Conservation (phyloP, 306 rosid genomes). For the Myrica gale region DNA sequence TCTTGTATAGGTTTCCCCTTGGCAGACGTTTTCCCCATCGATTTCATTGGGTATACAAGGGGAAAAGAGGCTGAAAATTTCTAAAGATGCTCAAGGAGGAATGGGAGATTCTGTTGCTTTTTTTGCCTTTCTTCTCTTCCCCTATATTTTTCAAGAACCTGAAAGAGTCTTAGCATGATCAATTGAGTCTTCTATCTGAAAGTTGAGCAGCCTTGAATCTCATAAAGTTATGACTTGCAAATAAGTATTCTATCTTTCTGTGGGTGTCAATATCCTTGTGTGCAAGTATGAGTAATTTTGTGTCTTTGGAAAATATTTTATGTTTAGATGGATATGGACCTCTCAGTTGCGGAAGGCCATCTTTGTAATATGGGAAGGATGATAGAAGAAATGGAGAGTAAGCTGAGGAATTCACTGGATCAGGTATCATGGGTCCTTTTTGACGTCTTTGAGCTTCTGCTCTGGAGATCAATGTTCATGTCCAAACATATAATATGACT, state of each 20-base stretch:
- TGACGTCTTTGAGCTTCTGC: background rate
- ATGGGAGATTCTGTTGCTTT: background rate
- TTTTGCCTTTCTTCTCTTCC: background rate
- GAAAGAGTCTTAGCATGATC: background rate
- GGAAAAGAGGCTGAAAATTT: background rate
- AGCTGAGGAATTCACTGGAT: constrained; percentile 92
- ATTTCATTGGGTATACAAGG: background rate
- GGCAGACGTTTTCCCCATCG: background rate
- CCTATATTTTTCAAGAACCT: background rate
- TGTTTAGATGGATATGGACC: constrained; percentile 78
- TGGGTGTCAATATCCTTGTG: background rate
- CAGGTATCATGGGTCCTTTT: constrained; percentile 49
- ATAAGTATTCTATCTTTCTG: background rate
- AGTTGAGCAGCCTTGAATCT: background rate
- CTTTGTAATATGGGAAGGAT: constrained; percentile 95
- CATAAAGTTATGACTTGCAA: background rate
- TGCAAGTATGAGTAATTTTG: background rate
- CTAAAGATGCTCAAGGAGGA: background rate
- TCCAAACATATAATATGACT: background rate
- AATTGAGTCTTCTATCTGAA: background rate
- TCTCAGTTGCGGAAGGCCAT: constrained; percentile 84
- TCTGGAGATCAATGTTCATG: background rate
- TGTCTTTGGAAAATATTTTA: background rate
- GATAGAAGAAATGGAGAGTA: constrained; percentile 99
- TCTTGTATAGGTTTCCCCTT: too few species aligned